Evolutionary conservation across 768 basidiomycete genomes (phyloP).

Genomic region (Leccinum arenicola): DNA sequence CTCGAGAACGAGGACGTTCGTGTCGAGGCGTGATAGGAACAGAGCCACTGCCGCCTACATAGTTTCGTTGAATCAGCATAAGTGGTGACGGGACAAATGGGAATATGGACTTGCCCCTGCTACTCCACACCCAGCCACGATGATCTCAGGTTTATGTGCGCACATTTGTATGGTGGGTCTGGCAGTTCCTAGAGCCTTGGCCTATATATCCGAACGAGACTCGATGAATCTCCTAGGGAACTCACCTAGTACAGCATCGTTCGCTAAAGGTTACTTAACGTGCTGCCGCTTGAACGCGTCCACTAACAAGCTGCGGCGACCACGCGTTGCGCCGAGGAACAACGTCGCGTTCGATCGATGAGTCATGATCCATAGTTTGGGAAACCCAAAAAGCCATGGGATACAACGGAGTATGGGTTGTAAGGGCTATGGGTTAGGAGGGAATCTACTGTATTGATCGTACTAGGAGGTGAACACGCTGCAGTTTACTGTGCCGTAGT

Average conservation of each 20-base stretch:
- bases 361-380: too few relatives aligned
- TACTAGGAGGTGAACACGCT: too few relatives aligned
- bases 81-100: background rate
- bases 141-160: slow-evolving; percentile 19
- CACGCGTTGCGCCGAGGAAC: background rate
- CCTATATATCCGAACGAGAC: slow-evolving; percentile 1
- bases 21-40: slow-evolving; percentile 24
- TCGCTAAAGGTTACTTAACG: background rate
- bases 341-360: background rate
- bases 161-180: slow-evolving; percentile 12
- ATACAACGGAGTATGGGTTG: too few relatives aligned
- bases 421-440: too few relatives aligned
- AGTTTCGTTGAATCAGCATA: background rate
- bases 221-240: too few relatives aligned
- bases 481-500: too few relatives aligned
- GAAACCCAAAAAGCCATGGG: too few relatives aligned
- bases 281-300: slow-evolving; percentile 23
- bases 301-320: background rate
- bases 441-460: too few relatives aligned
- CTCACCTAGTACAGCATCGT: background rate
- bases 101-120: slow-evolving; percentile 21
- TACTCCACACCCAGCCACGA: slow-evolving; percentile 29
- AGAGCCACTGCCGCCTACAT: slow-evolving; percentile 23
- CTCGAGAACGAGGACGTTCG: slow-evolving; percentile 23
- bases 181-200: background rate